phyloP scores from a whole-genome alignment of 2,329 filamentous ascomycete species.

The Harringtonia aguacate region DNA sequence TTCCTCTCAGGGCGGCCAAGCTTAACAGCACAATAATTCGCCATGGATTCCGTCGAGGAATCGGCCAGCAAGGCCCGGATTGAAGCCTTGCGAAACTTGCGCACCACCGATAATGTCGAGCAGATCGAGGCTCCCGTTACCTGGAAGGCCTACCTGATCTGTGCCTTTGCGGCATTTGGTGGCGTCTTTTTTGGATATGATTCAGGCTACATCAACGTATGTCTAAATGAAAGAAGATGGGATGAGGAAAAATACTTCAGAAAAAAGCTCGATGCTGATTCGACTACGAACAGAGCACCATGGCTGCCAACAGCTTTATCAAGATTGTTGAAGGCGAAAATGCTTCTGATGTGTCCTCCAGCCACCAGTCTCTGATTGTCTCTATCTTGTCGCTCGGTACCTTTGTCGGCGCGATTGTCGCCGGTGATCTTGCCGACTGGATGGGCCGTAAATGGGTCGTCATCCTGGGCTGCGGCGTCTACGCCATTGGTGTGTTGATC shows the following conservation, averaged over 20 bases:
- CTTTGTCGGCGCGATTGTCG: slow-evolving; percentile 69
- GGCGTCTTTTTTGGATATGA: too few species aligned
- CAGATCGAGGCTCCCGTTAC: slow-evolving; percentile 59
- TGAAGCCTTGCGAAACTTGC: too few species aligned
- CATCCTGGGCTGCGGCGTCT: slow-evolving; percentile 61
- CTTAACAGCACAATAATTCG: too few species aligned
- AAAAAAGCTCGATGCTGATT: too few species aligned
- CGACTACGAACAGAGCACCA: slow-evolving; percentile 63
- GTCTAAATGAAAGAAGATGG: too few species aligned
- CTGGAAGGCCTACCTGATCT: slow-evolving; percentile 57
- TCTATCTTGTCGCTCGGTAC: slow-evolving; percentile 70
- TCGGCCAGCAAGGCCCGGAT: too few species aligned
- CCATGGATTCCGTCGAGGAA: too few species aligned
- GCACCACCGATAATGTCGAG: too few species aligned
- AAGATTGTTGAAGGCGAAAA: slow-evolving; percentile 33
- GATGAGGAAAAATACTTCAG: too few species aligned
- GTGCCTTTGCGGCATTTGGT: slow-evolving; percentile 60
- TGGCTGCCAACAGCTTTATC: slow-evolving; percentile 42
- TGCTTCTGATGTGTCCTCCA: slow-evolving; percentile 23
- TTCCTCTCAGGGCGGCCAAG: too few species aligned
- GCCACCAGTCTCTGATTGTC: slow-evolving; percentile 48
- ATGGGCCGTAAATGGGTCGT: slow-evolving; percentile 65
- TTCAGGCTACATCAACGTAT: too few species aligned
- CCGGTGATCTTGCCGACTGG: slow-evolving; percentile 66
- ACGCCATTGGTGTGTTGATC: slow-evolving; percentile 55